Percentiles rank a stretch among this genome's conserved stretches.
Conservation (phyloP, 148 eudicot species). For the Silene uniflora region DNA sequence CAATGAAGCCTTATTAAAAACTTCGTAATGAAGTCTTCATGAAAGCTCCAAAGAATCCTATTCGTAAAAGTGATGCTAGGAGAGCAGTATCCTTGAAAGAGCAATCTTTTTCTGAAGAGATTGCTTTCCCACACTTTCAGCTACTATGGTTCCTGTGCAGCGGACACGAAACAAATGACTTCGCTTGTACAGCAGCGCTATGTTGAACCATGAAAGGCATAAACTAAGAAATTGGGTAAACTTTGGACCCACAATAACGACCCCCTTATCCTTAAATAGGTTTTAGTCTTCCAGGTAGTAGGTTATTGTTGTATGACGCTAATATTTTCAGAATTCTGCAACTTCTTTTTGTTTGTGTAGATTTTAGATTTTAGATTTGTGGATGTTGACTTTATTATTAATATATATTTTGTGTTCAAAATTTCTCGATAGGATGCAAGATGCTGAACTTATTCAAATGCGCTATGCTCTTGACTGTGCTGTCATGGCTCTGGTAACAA, state of each 20-base stretch:
- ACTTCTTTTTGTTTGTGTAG: too few species aligned
- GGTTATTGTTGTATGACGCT: background rate
- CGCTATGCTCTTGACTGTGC: conserved; percentile 90
- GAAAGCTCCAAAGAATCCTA: too few species aligned
- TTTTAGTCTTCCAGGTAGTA: background rate
- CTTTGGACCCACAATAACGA: background rate
- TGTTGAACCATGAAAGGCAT: conserved; percentile 12
- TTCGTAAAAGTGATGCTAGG: too few species aligned
- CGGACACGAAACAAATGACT: background rate
- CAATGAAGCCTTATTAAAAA: too few species aligned
- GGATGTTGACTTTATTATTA: background rate
- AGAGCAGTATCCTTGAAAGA: too few species aligned
- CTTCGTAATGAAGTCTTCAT: too few species aligned
- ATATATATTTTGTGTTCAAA: background rate
- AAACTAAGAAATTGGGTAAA: background rate
- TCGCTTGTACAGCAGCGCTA: background rate
- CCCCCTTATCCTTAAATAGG: background rate
- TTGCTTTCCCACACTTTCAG: too few species aligned
- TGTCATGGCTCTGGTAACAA: conserved; percentile 77
- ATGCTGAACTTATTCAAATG: conserved; percentile 93
- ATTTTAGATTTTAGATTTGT: background rate
- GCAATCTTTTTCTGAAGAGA: too few species aligned
- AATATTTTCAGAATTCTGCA: background rate
- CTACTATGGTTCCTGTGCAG: too few species aligned
- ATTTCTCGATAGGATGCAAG: conserved; percentile 64